Base-by-base conservation (phyloP, 495 filamentous ascomycete species). In the Trichoderma reesei region DNA sequence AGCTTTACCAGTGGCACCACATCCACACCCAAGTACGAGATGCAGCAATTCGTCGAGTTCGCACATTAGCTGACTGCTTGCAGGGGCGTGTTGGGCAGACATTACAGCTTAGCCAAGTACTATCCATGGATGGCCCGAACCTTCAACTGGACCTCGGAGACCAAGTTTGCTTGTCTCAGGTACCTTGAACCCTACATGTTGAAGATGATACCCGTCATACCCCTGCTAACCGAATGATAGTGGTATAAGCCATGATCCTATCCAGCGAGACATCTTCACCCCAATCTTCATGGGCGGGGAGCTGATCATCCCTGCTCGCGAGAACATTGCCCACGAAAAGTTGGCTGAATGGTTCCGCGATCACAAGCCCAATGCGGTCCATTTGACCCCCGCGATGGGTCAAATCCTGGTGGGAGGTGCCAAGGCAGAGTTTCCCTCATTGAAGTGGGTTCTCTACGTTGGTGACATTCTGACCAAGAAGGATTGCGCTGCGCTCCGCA, bases 321-420 rank as follows among this genome's bases (percentile, higher is more conserved):
- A 96, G 63, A 86, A 92, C 69, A 98, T 98, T 44, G 84, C 88
- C 60, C 89, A 96, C 70, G 92, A 96, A 74, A 86, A 82, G 65
- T 80, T 98, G 20, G 92, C 91, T 3, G 90, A 95, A 68, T 97
- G 94, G 94, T 92, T 97, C 86, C 80, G 80, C 59, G 83, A 89
- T 62, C 83, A 92, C 69, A 76, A 82, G 62, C 85, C 89, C 14
- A 96, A 90, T 16, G 87, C 94, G 41, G 93, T 92, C 5, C 94
- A 97, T 71, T 79, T 98, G 16, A 98, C 94, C 0, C 94, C 94
- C 6, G 94, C 92, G 42, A 91, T 98, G 92, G 93, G 93, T 61
- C 92, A 98, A 70, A 94, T 98, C 61, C 79, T 98, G 1, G 88
- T 96, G 37, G 94, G 93, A 42, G 91, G 90, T 67, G 89, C 91